These are phyloP conservation scores for Penicillium manginii DNA, from an alignment of 495 filamentous ascomycete genomes.

Conservation along the genomic window DNA sequence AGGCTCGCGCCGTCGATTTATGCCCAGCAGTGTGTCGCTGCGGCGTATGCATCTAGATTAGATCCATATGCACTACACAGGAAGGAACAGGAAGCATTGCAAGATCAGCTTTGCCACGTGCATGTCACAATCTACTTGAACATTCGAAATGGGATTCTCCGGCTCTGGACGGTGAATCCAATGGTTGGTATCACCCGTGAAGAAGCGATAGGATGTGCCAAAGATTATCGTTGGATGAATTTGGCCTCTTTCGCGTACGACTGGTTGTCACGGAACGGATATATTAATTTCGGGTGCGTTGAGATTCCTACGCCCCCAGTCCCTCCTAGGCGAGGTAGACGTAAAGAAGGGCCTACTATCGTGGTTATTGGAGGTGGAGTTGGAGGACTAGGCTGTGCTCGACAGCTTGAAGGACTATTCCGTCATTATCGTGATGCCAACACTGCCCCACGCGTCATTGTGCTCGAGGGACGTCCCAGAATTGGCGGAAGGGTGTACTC, in stretches of 20 bases:
- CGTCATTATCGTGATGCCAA: conserved; percentile 72
- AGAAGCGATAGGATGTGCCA: conserved; percentile 91
- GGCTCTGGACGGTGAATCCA: conserved; percentile 89
- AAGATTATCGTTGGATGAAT: conserved; percentile 87
- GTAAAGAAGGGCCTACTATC: conserved; percentile 63
- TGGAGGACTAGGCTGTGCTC: conserved; percentile 87
- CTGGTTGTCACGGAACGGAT: conserved; percentile 87
- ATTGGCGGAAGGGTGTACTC: conserved; percentile 97
- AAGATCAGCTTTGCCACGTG: conserved; percentile 77
- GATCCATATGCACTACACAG: conserved; percentile 87
- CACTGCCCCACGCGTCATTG: conserved; percentile 70
- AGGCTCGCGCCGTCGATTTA: conserved; percentile 73
- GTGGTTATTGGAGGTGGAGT: conserved; percentile 94
- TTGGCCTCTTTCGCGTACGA: conserved; percentile 87
- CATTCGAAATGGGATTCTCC: conserved; percentile 92
- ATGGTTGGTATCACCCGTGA: conserved; percentile 83
- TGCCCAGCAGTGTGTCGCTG: conserved; percentile 83
- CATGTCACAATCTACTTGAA: conserved; percentile 97
- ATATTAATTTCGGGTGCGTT: conserved; percentile 96
- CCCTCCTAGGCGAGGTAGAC: conserved; percentile 47
- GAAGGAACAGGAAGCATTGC: conserved; percentile 81
- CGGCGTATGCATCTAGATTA: conserved; percentile 85
- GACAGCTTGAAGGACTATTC: conserved; percentile 86
- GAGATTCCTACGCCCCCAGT: conserved; percentile 56
- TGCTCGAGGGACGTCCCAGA: conserved; percentile 85